A percentile compares a stretch with the other conserved stretches of the same genome.
Evolutionary conservation across 2,329 filamentous ascomycete species (phyloP).

Genomic region (Ophiostoma perfectum): DNA sequence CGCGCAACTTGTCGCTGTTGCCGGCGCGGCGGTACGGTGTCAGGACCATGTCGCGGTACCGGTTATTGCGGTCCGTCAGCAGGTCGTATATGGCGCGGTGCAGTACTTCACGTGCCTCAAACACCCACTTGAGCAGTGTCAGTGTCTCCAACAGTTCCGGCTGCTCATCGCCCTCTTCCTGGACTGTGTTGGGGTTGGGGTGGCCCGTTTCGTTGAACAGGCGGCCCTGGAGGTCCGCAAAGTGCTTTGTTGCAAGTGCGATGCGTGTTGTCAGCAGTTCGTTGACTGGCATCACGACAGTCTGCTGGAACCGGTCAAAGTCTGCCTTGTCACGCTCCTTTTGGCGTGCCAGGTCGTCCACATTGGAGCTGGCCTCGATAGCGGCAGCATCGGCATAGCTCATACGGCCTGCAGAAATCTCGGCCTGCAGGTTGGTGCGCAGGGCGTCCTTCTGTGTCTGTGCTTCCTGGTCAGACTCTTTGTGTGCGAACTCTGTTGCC

Average conservation of each 20-base stretch:
- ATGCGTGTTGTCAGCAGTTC: constrained; percentile 73
- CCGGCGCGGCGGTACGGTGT: constrained; percentile 71
- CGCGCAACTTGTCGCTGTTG: constrained; percentile 71
- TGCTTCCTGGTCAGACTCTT: constrained; percentile 48
- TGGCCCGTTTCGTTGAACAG: constrained; percentile 67
- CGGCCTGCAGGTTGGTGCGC: constrained; percentile 67
- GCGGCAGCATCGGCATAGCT: constrained; percentile 72
- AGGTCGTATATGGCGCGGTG: constrained; percentile 82
- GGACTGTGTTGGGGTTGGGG: constrained; percentile 71
- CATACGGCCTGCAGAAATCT: constrained; percentile 72
- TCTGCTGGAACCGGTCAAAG: constrained; percentile 78
- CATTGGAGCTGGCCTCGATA: constrained; percentile 68
- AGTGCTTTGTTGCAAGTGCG: constrained; percentile 65
- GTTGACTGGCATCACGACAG: constrained; percentile 79
- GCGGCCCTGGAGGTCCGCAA: constrained; percentile 66
- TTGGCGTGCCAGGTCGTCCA: constrained; percentile 62
- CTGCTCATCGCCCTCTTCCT: constrained; percentile 92
- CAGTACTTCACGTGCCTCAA: constrained; percentile 83
- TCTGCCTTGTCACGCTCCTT: constrained; percentile 71
- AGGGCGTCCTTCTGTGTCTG: constrained; percentile 57
- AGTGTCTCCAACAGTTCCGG: constrained; percentile 92
- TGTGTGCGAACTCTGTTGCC: constrained; percentile 53
- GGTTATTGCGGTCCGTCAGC: constrained; percentile 75
- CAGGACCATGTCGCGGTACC: constrained; percentile 78
- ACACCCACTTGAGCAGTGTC: constrained; percentile 93